A percentile compares a stretch with the other conserved stretches of the same genome.
phyloP scores from a whole-genome alignment of 345 rosid genomes.

The Linum tenue region DNA sequence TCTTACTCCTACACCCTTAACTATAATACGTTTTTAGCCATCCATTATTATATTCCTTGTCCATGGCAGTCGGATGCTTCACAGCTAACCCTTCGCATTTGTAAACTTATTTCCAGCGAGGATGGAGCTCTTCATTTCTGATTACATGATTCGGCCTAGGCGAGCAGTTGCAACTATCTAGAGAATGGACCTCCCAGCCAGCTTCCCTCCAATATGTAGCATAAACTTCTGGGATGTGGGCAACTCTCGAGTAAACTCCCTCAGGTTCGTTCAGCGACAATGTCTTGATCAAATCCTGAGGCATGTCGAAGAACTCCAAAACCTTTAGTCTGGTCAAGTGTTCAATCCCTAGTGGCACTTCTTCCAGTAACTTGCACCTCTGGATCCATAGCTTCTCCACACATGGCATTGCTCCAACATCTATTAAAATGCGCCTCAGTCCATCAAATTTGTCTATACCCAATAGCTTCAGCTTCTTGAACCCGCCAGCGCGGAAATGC shows the following conservation, averaged over 20 bases:
- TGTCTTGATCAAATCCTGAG: slow-evolving; percentile 22
- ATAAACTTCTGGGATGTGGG: slow-evolving; percentile 12
- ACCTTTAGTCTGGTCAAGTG: slow-evolving; percentile 22
- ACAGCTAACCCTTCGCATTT: too few relatives aligned
- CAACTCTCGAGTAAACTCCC: slow-evolving; percentile 10
- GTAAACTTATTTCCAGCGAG: slow-evolving; percentile 17
- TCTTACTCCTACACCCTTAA: too few relatives aligned
- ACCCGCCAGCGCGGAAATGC: slow-evolving; percentile 20
- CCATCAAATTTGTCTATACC: slow-evolving; percentile 29
- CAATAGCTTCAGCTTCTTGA: slow-evolving; percentile 24
- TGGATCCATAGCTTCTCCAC: slow-evolving; percentile 22
- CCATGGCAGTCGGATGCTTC: too few relatives aligned
- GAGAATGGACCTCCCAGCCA: slow-evolving; percentile 25
- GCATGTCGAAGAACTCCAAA: slow-evolving; percentile 26
- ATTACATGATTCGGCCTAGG: slow-evolving; percentile 7
- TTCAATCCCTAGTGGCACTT: slow-evolving; percentile 26
- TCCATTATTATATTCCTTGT: too few relatives aligned
- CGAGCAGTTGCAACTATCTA: slow-evolving; percentile 8
- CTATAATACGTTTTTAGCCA: too few relatives aligned
- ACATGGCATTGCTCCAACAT: slow-evolving; percentile 24
- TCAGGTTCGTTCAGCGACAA: neutral
- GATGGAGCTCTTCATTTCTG: slow-evolving; percentile 13
- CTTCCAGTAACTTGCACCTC: slow-evolving; percentile 19
- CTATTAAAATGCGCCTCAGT: slow-evolving; percentile 17
- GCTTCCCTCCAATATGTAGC: slow-evolving; percentile 25